These are phyloP conservation scores for Podosphaera leucotricha DNA, from an alignment of 2,329 filamentous ascomycete species.

Conservation along the genomic window DNA sequence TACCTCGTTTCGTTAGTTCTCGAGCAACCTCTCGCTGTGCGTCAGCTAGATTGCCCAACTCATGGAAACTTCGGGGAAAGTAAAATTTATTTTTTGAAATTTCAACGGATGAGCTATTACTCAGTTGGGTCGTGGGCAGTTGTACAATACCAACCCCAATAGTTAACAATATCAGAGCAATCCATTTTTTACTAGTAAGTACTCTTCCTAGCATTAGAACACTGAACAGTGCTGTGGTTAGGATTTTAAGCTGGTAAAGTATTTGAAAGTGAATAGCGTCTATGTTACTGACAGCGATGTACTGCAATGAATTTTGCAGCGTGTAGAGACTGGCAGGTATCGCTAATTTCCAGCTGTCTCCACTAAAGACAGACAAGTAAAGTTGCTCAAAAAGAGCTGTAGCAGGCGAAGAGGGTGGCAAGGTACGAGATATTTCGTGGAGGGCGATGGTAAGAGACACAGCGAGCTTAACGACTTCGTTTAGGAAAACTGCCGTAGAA, in stretches of 20 bases:
- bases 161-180: constrained; percentile 55
- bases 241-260: constrained; percentile 81
- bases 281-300: constrained; percentile 72
- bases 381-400: constrained; percentile 63
- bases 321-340: constrained; percentile 78
- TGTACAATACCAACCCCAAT: constrained; percentile 70
- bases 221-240: constrained; percentile 73
- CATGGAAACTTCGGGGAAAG: constrained; percentile 59
- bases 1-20: constrained; percentile 26
- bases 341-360: constrained; percentile 85
- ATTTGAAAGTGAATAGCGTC: constrained; percentile 87
- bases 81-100: constrained; percentile 32
- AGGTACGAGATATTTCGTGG: constrained; percentile 59
- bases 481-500: constrained; percentile 82
- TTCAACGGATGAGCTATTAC: constrained; percentile 35
- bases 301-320: constrained; percentile 80
- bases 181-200: constrained; percentile 53
- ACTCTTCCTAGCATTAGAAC: constrained; percentile 50
- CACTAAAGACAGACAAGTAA: constrained; percentile 58
- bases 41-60: constrained; percentile 41
- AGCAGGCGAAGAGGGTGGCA: constrained; percentile 56
- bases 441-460: constrained; percentile 71
- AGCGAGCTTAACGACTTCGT: constrained; percentile 74
- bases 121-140: constrained; percentile 32
- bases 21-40: constrained; percentile 25